These are phyloP conservation scores for Sparassis latifolia DNA, from an alignment of 1,284 basidiomycete species.

Conservation along the genomic window DNA sequence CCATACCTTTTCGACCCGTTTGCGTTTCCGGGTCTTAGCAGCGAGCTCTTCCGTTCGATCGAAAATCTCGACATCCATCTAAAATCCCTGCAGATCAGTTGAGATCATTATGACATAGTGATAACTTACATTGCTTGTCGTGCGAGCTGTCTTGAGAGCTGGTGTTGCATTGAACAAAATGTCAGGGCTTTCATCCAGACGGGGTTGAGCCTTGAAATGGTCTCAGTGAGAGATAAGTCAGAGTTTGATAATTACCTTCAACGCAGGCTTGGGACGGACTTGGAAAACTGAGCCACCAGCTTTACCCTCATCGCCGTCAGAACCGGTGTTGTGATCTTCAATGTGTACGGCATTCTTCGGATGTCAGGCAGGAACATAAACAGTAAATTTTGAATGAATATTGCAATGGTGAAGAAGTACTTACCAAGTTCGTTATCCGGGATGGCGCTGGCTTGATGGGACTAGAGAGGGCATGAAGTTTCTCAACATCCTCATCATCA, in stretches of 20 bases:
- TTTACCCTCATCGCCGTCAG: background rate
- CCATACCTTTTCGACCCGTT: background rate
- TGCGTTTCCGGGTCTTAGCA: background rate
- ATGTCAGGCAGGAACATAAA: background rate
- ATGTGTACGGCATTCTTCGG: background rate
- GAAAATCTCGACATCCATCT: background rate
- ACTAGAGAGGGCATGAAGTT: background rate
- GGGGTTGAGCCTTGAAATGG: background rate
- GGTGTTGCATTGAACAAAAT: background rate
- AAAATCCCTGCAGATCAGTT: background rate
- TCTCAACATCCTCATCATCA: background rate
- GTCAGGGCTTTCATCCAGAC: background rate
- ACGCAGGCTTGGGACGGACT: background rate
- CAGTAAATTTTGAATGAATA: background rate
- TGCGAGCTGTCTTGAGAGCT: background rate
- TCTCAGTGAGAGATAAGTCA: background rate
- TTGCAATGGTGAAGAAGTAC: background rate
- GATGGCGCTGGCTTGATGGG: background rate
- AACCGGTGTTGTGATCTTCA: background rate
- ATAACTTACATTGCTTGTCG: background rate
- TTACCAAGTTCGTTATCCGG: background rate
- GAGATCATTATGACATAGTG: background rate
- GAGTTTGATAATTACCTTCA: background rate
- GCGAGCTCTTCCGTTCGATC: background rate
- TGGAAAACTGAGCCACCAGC: background rate